phyloP scores from a whole-genome alignment of 2,329 filamentous ascomycete genomes.

The Aplosporella prunicola region DNA sequence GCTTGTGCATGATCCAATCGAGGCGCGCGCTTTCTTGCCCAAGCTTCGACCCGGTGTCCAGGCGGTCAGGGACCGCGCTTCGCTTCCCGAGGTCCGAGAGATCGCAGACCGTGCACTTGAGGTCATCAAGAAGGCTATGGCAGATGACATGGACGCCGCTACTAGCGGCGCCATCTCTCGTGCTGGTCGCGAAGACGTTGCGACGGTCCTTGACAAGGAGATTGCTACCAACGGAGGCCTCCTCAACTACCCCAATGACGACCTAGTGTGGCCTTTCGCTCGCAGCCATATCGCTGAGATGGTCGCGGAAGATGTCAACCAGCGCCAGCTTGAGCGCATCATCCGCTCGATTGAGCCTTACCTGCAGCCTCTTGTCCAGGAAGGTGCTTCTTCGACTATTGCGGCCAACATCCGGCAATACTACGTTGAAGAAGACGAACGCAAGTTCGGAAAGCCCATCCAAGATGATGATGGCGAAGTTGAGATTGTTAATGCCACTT shows the following conservation, averaged over 20 bases:
- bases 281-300: constrained; percentile 71
- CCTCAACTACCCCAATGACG: constrained; percentile 50
- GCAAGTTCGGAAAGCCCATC: constrained; percentile 73
- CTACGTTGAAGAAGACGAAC: constrained; percentile 76
- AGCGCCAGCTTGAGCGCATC: constrained; percentile 68
- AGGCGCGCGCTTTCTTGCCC: constrained; percentile 88
- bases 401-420: constrained; percentile 65
- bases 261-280: constrained; percentile 53
- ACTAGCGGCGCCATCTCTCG: constrained; percentile 55
- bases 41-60: constrained; percentile 93
- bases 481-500: constrained; percentile 96
- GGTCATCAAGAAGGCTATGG: constrained; percentile 93
- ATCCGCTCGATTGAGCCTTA: constrained; percentile 62
- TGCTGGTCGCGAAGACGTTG: constrained; percentile 62
- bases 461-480: constrained; percentile 86
- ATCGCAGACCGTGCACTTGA: constrained; percentile 71
- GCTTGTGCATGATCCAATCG: constrained; percentile 89
- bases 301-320: constrained; percentile 80
- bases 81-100: constrained; percentile 88
- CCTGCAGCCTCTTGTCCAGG: constrained; percentile 58
- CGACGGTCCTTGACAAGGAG: constrained; percentile 63
- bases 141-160: constrained; percentile 47
- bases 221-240: constrained; percentile 61
- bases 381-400: constrained; percentile 54
- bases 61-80: constrained; percentile 75